Evolutionary conservation across 768 basidiomycete genomes (phyloP).

Genomic region (Tylopilus plumbeoviolaceoides): DNA sequence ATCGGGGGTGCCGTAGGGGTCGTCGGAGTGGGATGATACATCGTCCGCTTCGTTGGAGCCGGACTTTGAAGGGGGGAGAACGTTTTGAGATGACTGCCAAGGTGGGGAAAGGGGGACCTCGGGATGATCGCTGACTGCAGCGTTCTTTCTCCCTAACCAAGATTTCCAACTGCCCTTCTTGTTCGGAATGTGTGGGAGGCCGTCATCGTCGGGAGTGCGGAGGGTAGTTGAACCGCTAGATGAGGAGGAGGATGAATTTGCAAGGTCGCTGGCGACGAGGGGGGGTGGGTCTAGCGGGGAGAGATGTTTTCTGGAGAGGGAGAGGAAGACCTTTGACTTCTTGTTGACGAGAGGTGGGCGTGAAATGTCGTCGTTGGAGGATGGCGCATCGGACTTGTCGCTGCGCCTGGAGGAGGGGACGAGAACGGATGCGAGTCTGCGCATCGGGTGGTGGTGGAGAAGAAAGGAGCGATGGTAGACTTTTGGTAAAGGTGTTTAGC

Average conservation of each 20-base stretch:
- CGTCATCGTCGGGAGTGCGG: slow-evolving; percentile 60
- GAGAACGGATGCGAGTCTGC: slow-evolving; percentile 62
- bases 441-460: slow-evolving; percentile 42
- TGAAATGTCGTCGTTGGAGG: slow-evolving; percentile 12
- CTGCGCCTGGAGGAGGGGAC: slow-evolving; percentile 37
- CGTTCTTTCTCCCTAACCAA: slow-evolving; percentile 47
- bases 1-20: slow-evolving; percentile 26
- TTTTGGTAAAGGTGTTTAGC: slow-evolving; percentile 15
- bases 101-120: slow-evolving; percentile 24
- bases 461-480: slow-evolving; percentile 19
- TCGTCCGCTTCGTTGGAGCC: slow-evolving; percentile 30
- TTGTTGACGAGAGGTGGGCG: slow-evolving; percentile 19
- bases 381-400: slow-evolving; percentile 25
- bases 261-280: slow-evolving; percentile 31
- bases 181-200: slow-evolving; percentile 30
- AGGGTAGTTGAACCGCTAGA: slow-evolving; percentile 50
- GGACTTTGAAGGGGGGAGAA: slow-evolving; percentile 20
- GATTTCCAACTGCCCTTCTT: slow-evolving; percentile 52
- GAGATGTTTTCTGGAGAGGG: slow-evolving; percentile 28
- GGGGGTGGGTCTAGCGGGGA: slow-evolving; percentile 17
- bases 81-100: slow-evolving; percentile 30
- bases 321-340: slow-evolving; percentile 20
- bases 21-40: slow-evolving; percentile 37
- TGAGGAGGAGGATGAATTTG: slow-evolving; percentile 58
- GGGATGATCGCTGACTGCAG: slow-evolving; percentile 23